A percentile compares a stretch with the other conserved stretches of the same genome.
Conservation (phyloP, 768 basidiomycete genomes). For the Hygrocybe coccinea region DNA sequence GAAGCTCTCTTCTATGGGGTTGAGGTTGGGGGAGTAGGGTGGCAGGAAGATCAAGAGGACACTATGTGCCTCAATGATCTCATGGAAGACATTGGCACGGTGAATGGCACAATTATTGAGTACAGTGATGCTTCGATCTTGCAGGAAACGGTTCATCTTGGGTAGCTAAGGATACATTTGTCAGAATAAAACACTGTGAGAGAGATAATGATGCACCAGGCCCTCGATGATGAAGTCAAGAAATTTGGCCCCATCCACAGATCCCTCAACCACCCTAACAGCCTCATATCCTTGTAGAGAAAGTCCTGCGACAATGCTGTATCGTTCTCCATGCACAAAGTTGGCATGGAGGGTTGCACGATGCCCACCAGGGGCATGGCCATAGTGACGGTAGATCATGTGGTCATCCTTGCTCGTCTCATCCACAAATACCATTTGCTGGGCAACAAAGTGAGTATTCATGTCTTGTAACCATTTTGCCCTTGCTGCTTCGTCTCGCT, state of each 20-base stretch:
- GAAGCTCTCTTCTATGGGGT: not conserved
- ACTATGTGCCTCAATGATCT: constrained; percentile 4
- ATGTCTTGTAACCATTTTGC: not conserved
- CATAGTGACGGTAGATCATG: not conserved
- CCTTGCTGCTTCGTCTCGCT: not conserved
- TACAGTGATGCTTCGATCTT: constrained; percentile 1
- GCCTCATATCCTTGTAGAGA: constrained; percentile 6
- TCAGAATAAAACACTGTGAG: not conserved
- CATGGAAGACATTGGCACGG: not conserved
- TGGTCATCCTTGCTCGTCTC: not conserved
- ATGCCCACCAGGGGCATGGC: not conserved
- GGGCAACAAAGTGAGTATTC: not conserved
- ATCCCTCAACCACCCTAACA: constrained; percentile 1
- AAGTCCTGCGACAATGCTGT: not conserved
- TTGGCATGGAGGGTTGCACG: not conserved
- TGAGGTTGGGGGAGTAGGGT: not conserved
- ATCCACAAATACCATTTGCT: not conserved
- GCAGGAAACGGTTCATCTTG: constrained; percentile 1
- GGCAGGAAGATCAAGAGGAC: not conserved
- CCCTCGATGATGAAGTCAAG: constrained; percentile 14
- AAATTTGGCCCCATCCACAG: constrained; percentile 9
- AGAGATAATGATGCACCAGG: not conserved
- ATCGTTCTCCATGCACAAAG: not conserved
- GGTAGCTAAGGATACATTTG: not conserved
- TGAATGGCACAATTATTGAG: not conserved